Evolutionary conservation across 1,139 yeast genomes (phyloP).

Genomic region (Zygotorulaspora mrakii): DNA sequence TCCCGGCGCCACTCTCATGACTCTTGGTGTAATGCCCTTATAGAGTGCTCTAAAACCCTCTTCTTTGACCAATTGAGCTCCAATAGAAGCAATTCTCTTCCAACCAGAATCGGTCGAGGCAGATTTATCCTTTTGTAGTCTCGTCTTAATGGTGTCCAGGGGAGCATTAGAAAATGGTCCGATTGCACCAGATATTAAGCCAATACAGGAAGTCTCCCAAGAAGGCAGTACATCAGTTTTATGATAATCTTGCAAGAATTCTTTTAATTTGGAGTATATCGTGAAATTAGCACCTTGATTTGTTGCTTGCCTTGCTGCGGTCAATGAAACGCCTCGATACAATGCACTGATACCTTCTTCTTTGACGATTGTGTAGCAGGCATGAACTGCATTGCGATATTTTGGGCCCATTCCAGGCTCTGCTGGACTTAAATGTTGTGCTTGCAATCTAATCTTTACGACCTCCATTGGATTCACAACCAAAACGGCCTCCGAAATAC

Average conservation of each 20-base stretch:
- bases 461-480: conserved; percentile 98
- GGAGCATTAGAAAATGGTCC: conserved; percentile 99
- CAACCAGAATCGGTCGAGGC: conserved; percentile 64
- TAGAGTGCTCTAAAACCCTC: conserved; percentile 86
- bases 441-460: conserved; percentile 92
- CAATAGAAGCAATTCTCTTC: conserved; percentile 71
- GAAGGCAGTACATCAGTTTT: conserved; percentile 65
- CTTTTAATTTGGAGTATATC: conserved; percentile 82
- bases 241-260: conserved; percentile 64
- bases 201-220: conserved; percentile 91
- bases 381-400: conserved; percentile 91
- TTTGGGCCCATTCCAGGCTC: conserved; percentile 74
- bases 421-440: conserved; percentile 85
- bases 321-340: conserved; percentile 91
- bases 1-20: conserved; percentile 99
- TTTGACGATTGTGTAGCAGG: conserved; percentile 73
- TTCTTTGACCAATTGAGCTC: conserved; percentile 75
- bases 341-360: conserved; percentile 90
- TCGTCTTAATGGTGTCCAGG: conserved; percentile 91
- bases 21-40: conserved; percentile 97
- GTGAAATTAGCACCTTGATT: conserved; percentile 99
- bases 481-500: conserved; percentile 90
- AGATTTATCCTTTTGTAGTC: conserved; percentile 88
- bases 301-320: conserved; percentile 97
- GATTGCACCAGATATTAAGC: conserved; percentile 90